Evolutionary conservation across 305 asterid species (phyloP).

Genomic region (Plantago rigida): DNA sequence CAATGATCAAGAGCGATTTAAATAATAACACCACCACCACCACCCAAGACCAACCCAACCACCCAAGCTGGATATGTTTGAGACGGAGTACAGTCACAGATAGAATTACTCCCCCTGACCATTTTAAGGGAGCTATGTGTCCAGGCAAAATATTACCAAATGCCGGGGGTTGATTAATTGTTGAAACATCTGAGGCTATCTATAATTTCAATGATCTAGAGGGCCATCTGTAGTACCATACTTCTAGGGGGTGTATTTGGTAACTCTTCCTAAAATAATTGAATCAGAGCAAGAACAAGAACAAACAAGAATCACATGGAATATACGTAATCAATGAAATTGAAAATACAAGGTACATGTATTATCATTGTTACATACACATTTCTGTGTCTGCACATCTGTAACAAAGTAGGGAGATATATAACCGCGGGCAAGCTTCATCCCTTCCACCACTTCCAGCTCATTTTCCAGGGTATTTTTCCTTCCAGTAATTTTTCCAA

Average conservation of each 20-base stretch:
- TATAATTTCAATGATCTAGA: no score
- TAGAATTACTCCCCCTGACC: no score
- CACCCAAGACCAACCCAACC: neutral
- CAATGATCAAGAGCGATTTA: conserved; percentile 2
- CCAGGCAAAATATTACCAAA: no score
- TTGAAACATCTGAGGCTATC: no score
- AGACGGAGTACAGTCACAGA: no score
- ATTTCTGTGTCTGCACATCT: conserved; percentile 54
- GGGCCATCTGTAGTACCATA: neutral
- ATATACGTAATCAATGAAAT: neutral
- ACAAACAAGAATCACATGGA: neutral
- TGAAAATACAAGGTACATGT: neutral
- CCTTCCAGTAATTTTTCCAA: conserved; percentile 49
- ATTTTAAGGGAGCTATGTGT: no score
- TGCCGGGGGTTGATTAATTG: no score
- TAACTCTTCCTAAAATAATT: no score
- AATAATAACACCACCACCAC: conserved; percentile 9
- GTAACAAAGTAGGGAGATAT: conserved; percentile 82
- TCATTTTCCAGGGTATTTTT: conserved; percentile 73
- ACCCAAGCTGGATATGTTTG: neutral
- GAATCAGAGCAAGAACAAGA: no score
- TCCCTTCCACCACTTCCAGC: conserved; percentile 92
- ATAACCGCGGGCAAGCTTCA: conserved; percentile 84
- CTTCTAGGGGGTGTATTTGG: no score
- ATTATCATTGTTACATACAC: conserved; percentile 47